Percentiles rank a stretch among this genome's conserved stretches.
phyloP scores from a whole-genome alignment of 306 rosid species.

The Acacia crassicarpa region DNA sequence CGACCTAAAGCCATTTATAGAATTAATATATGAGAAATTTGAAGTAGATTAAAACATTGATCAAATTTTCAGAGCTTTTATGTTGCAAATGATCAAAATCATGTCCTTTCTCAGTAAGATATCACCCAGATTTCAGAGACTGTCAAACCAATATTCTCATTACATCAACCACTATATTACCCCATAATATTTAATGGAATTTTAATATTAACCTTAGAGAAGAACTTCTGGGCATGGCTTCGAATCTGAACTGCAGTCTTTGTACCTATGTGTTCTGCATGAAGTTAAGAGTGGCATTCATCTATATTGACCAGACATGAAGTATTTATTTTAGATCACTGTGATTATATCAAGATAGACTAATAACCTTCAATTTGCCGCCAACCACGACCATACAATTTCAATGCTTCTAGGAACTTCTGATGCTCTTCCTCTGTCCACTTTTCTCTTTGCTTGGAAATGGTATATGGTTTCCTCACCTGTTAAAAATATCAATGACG shows the following conservation, averaged over 20 bases:
- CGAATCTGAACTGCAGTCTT: slow-evolving; percentile 99
- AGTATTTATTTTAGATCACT: not conserved
- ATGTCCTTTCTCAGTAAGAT: not conserved
- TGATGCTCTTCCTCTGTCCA: slow-evolving; percentile 98
- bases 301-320: slow-evolving; percentile 21
- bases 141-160: not conserved
- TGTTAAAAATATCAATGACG: slow-evolving; percentile 20
- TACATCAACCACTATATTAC: not conserved
- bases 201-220: slow-evolving; percentile 73
- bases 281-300: slow-evolving; percentile 44
- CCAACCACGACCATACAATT: slow-evolving; percentile 97
- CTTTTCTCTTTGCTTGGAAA: slow-evolving; percentile 93
- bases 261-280: slow-evolving; percentile 93
- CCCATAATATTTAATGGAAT: slow-evolving; percentile 6
- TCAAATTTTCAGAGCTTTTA: not conserved
- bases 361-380: slow-evolving; percentile 91
- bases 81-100: slow-evolving; percentile 18
- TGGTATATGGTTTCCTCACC: slow-evolving; percentile 94
- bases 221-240: slow-evolving; percentile 99
- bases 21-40: slow-evolving; percentile 17
- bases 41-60: slow-evolving; percentile 5
- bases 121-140: not conserved
- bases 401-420: slow-evolving; percentile 93
- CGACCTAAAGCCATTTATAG: slow-evolving; percentile 57
- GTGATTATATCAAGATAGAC: slow-evolving; percentile 5